Conservation (phyloP, 176 grass and related monocot species). For the Coix lacrymajobi region DNA sequence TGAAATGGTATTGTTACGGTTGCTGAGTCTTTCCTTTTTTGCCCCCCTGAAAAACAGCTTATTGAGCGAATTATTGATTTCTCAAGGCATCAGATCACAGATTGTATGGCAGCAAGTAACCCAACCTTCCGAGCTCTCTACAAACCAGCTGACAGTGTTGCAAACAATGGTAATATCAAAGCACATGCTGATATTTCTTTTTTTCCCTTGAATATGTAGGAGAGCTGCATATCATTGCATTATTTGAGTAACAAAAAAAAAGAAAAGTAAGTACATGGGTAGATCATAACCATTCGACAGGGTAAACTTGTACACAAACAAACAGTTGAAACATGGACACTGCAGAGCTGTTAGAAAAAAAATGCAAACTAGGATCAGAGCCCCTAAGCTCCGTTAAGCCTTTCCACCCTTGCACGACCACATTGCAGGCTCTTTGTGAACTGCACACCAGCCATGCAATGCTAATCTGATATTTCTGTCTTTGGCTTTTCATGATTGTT, state of each 20-base stretch:
- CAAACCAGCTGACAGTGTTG: conserved; percentile 79
- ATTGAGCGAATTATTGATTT: conserved; percentile 99
- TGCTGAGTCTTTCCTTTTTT: conserved; percentile 16
- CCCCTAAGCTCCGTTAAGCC: neutral
- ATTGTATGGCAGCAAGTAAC: conserved; percentile 87
- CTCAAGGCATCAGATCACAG: conserved; percentile 86
- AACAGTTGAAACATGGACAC: neutral
- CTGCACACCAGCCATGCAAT: neutral
- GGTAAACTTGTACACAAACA: neutral
- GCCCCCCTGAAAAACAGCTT: conserved; percentile 40
- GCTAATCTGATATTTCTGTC: neutral
- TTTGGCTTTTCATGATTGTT: conserved; percentile 3
- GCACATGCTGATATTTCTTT: neutral
- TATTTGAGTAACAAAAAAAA: neutral
- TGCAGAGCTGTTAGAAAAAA: neutral
- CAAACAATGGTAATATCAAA: conserved; percentile 51
- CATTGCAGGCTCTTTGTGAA: neutral
- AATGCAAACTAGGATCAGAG: neutral
- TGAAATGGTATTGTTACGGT: conserved; percentile 5
- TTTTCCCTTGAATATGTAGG: neutral
- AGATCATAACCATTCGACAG: neutral
- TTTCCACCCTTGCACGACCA: neutral
- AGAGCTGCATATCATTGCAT: neutral
- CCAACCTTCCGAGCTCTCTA: conserved; percentile 67
- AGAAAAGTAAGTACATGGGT: neutral